These are phyloP conservation scores for Mariannaea sp. DNA, from an alignment of 2,329 filamentous ascomycete genomes.

Conservation along the genomic window DNA sequence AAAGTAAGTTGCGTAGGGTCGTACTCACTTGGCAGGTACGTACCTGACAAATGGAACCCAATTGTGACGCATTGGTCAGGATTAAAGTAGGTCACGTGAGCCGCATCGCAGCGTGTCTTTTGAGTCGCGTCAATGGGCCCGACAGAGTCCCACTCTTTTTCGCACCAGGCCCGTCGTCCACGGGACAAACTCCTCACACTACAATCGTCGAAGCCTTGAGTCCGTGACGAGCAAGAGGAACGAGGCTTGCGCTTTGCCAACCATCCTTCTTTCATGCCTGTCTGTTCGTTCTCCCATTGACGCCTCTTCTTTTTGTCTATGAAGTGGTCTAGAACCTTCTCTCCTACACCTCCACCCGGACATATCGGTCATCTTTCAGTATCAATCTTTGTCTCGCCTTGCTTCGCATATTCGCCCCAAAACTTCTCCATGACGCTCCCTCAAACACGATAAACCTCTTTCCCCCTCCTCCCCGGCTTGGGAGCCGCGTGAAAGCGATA, in stretches of 20 bases:
- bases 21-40: too few relatives aligned
- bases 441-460: slow-evolving; percentile 28
- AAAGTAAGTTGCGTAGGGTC: too few relatives aligned
- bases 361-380: slow-evolving; percentile 13
- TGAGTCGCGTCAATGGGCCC: slow-evolving; percentile 16
- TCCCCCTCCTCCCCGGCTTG: slow-evolving; percentile 25
- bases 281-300: slow-evolving; percentile 5
- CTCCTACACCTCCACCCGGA: slow-evolving; percentile 17
- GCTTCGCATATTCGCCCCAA: slow-evolving; percentile 6
- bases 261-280: slow-evolving; percentile 16
- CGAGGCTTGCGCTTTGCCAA: slow-evolving; percentile 20
- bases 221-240: slow-evolving; percentile 34
- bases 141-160: slow-evolving; percentile 33
- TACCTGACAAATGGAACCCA: too few relatives aligned
- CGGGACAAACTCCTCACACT: slow-evolving; percentile 35
- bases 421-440: slow-evolving; percentile 34
- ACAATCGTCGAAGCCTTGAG: slow-evolving; percentile 24
- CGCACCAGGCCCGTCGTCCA: slow-evolving; percentile 19
- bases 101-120: slow-evolving; percentile 19
- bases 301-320: slow-evolving; percentile 7
- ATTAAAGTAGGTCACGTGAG: slow-evolving; percentile 15
- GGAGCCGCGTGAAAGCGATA: slow-evolving; percentile 33
- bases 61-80: background rate
- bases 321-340: slow-evolving; percentile 18
- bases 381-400: slow-evolving; percentile 18